Conservation (phyloP, 139 green algal genomes). For the Coelastrella sp. region DNA sequence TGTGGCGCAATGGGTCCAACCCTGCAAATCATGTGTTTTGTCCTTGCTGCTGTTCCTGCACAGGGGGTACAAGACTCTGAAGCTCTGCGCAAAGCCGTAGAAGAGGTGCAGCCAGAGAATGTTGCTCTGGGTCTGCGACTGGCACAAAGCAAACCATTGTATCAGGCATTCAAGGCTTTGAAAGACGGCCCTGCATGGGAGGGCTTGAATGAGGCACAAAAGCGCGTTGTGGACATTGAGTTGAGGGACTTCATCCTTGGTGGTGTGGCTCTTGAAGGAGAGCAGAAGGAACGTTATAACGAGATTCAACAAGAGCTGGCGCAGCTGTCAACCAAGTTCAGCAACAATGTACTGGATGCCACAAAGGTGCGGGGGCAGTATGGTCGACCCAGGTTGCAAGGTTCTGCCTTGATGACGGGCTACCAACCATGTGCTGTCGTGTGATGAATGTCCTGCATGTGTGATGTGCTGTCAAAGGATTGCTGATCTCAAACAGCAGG, state of each 20-base stretch:
- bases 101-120: constrained; percentile 94
- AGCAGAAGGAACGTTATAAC: constrained; percentile 91
- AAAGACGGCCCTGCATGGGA: constrained; percentile 63
- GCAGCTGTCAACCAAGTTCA: constrained; percentile 91
- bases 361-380: constrained; percentile 55
- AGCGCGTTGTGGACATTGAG: constrained; percentile 85
- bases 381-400: too few species aligned
- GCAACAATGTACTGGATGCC: constrained; percentile 81
- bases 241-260: constrained; percentile 92
- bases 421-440: too few species aligned
- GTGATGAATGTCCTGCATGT: too few species aligned
- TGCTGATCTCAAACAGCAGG: too few species aligned
- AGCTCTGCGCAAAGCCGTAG: constrained; percentile 89
- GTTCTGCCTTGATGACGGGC: too few species aligned
- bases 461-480: too few species aligned
- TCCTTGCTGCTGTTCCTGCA: too few species aligned
- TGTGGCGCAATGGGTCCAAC: too few species aligned
- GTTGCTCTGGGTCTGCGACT: constrained; percentile 90
- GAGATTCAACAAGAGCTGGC: constrained; percentile 95
- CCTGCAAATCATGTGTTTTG: too few species aligned
- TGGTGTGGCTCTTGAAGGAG: constrained; percentile 87
- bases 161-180: constrained; percentile 72
- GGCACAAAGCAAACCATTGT: constrained; percentile 84
- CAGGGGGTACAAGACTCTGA: constrained; percentile 91
- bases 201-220: constrained; percentile 77